These are phyloP conservation scores for Macadamia tetraphylla DNA, from an alignment of 164 flowering plant species.

Conservation along the genomic window DNA sequence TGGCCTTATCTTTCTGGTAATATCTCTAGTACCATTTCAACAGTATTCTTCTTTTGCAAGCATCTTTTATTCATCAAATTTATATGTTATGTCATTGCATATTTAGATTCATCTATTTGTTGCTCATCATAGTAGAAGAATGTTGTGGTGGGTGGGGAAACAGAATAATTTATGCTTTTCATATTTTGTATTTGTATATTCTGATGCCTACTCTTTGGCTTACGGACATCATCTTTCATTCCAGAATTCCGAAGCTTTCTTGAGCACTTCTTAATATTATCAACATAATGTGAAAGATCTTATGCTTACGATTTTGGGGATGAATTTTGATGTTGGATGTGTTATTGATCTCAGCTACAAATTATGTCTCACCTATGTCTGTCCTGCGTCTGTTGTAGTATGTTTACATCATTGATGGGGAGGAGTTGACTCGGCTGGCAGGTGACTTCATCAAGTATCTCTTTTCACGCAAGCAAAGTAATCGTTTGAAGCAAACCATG, in stretches of 20 bases:
- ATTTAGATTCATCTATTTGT: no score
- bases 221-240: no score
- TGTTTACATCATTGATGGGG: slow-evolving; percentile 46
- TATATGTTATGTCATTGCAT: no score
- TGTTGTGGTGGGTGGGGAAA: no score
- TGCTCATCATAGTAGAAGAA: no score
- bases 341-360: neutral
- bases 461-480: slow-evolving; percentile 31
- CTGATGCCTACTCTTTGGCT: no score
- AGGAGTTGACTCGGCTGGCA: slow-evolving; percentile 34
- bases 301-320: no score
- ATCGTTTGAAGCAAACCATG: slow-evolving; percentile 42
- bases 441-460: slow-evolving; percentile 50
- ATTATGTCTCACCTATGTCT: neutral
- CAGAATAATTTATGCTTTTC: neutral
- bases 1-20: slow-evolving; percentile 66
- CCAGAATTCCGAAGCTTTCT: no score
- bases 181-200: neutral
- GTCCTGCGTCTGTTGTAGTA: slow-evolving; percentile 41
- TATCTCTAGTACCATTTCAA: neutral
- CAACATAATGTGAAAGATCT: no score
- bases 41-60: neutral
- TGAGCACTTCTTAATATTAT: no score
- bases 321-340: neutral
- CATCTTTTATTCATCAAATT: no score